A percentile compares a stretch with the other conserved stretches of the same genome.
These are phyloP conservation scores for Hanseniaspora vineae DNA, from an alignment of 805 yeast species.

Conservation along the genomic window DNA sequence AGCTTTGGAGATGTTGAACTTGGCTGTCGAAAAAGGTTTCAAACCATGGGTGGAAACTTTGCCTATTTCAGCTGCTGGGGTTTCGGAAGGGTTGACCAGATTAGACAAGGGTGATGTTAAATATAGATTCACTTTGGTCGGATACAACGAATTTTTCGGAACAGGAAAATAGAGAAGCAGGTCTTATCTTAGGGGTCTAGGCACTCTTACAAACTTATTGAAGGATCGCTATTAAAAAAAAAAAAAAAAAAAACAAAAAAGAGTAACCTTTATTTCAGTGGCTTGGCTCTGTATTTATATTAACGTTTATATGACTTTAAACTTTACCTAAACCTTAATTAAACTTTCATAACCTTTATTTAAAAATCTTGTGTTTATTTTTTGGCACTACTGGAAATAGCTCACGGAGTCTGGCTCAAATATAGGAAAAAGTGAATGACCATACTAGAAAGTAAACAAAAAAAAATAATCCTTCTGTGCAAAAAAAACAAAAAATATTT, in stretches of 20 bases:
- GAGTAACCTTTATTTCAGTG: no score
- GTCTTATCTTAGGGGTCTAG: neutral
- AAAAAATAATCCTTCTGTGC: neutral
- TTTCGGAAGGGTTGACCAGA: constrained; percentile 42
- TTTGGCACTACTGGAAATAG: no score
- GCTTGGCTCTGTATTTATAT: no score
- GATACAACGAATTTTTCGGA: constrained; percentile 30
- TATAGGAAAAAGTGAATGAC: no score
- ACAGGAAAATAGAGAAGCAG: constrained; percentile 13
- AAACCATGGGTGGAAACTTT: constrained; percentile 53
- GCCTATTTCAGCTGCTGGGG: constrained; percentile 39
- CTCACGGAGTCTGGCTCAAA: no score
- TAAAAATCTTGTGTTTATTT: no score
- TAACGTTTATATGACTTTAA: no score
- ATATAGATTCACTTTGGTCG: constrained; percentile 51
- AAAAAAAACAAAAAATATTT: neutral
- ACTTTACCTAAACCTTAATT: no score
- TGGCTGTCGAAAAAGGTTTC: constrained; percentile 47
- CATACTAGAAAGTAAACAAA: neutral
- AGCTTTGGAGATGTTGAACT: constrained; percentile 49
- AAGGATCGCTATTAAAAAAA: no score
- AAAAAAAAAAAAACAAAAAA: no score
- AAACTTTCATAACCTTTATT: no score
- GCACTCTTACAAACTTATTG: no score
- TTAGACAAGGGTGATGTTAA: constrained; percentile 43